Base-by-base conservation (phyloP, 495 filamentous ascomycete species). In the Annulohypoxylon bovei region DNA sequence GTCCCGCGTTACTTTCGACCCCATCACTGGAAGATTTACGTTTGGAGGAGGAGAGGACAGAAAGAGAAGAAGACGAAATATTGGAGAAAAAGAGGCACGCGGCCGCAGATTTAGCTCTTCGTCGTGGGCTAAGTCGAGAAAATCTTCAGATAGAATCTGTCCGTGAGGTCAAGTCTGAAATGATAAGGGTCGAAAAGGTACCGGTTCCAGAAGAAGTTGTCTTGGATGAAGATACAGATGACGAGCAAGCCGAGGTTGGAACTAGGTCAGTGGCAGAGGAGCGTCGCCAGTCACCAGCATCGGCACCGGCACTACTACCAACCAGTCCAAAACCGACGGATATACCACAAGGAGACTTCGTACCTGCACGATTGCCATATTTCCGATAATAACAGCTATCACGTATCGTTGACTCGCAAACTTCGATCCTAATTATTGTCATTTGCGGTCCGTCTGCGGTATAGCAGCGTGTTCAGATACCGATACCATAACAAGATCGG, bases 1-100 rank as follows among this genome's bases (percentile, higher is more conserved):
- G 79, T 55, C 72, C 75, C 20, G 76, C 80, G 42, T 46, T 77
- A n/a, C 54, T 61, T 27, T 58, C 73, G 14, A 78, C 80, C 0
- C 85, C 88, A 3, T 91, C 92, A 2, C 82, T 97, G 23, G 85
- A 85, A 11, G 91, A 95, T 68, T 73, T 97, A 23, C 88, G 91
- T 70, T 82, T 85, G 49, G 93, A 98, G 77, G 94, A 98, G 67
- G 88, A 92, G 42, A 85, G 81, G 22, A 80, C 88, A 0, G 86
- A 85, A 65, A 75, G 80, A 37, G 85, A 93, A 76, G 93, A 98
- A 73, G 89, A 94, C 66, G 82, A 83, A 22, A 86, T 89, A 50
- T 81, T 97, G 46, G 85, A 90, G 75, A 84, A 85, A 57, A 92
- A 89, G 76, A 85, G 94, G 49, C 78, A 87, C 59, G 92, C 90